phyloP scores from a whole-genome alignment of 148 eudicot genomes.

The Simmondsia chinensis region DNA sequence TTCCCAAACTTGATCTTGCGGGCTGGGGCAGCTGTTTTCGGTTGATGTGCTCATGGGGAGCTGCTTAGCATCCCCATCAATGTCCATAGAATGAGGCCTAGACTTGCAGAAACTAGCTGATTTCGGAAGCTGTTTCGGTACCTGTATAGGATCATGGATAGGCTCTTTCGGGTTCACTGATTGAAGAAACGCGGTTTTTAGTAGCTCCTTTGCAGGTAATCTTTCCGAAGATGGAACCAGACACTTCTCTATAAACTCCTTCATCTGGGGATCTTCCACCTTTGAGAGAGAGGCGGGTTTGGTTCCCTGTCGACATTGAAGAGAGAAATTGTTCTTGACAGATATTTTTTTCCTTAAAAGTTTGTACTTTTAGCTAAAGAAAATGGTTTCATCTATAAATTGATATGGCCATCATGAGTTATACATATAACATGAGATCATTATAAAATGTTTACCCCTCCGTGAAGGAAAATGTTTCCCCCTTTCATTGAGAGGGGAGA shows the following conservation, averaged over 20 bases:
- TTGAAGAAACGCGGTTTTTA: conserved; percentile 52
- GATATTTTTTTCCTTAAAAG: too few species aligned
- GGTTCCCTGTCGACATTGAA: conserved; percentile 39
- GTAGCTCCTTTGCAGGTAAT: conserved; percentile 61
- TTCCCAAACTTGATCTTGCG: conserved; percentile 35
- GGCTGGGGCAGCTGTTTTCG: conserved; percentile 20
- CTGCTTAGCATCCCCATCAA: conserved; percentile 45
- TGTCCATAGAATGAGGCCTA: conserved; percentile 51
- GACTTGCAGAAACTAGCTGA: conserved; percentile 16
- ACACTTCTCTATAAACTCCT: conserved; percentile 75
- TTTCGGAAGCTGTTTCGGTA: conserved; percentile 24
- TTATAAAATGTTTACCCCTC: too few species aligned
- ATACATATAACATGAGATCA: too few species aligned
- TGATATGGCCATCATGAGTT: too few species aligned
- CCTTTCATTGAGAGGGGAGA: too few species aligned
- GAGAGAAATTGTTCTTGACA: neutral
- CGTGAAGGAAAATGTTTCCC: too few species aligned
- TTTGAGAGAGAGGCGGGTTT: conserved; percentile 75
- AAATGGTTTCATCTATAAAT: too few species aligned
- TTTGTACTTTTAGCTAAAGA: too few species aligned
- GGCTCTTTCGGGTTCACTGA: conserved; percentile 22
- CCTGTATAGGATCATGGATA: conserved; percentile 11
- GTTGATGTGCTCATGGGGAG: conserved; percentile 7
- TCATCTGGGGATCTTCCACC: conserved; percentile 48
- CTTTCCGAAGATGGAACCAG: conserved; percentile 53